A percentile compares a stretch with the other conserved stretches of the same genome.
These are phyloP conservation scores for Tephrocybe sp. DNA, from an alignment of 768 basidiomycete species.

Conservation along the genomic window DNA sequence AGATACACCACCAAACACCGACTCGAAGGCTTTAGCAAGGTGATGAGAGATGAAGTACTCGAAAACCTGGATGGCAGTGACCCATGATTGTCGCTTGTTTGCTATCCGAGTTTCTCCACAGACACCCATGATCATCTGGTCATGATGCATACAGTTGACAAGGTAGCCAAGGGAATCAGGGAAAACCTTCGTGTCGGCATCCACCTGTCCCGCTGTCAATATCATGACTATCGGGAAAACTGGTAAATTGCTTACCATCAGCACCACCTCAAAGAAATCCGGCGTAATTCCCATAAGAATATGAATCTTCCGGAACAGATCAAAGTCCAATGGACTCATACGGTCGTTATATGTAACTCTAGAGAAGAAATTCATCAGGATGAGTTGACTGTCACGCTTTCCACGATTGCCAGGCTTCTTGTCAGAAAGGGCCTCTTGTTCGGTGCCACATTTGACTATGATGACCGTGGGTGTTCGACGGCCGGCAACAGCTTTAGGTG, in stretches of 20 bases:
- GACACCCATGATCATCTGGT: slow-evolving; percentile 98
- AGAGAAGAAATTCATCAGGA: slow-evolving; percentile 99
- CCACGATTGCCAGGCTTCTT: slow-evolving; percentile 98
- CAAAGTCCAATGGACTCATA: slow-evolving; percentile 97
- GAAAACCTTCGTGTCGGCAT: slow-evolving; percentile 96
- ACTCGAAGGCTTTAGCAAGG: slow-evolving; percentile 97
- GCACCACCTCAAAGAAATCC: slow-evolving; percentile 94
- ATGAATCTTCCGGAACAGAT: slow-evolving; percentile 96
- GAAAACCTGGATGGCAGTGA: slow-evolving; percentile 97
- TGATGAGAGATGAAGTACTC: slow-evolving; percentile 99
- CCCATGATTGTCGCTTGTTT: slow-evolving; percentile 98
- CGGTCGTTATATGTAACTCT: slow-evolving; percentile 99
- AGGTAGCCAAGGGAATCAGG: slow-evolving; percentile 87
- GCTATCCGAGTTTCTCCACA: slow-evolving; percentile 99
- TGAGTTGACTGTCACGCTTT: slow-evolving; percentile 97
- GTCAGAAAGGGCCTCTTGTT: slow-evolving; percentile 75
- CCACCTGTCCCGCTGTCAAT: slow-evolving; percentile 65
- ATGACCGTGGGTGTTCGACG: slow-evolving; percentile 93
- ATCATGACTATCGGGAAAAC: neutral
- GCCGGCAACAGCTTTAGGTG: slow-evolving; percentile 65
- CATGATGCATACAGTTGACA: slow-evolving; percentile 98
- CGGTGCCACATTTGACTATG: slow-evolving; percentile 95
- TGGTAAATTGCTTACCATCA: slow-evolving; percentile 75
- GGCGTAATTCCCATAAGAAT: slow-evolving; percentile 98
- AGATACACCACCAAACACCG: slow-evolving; percentile 98